Percentiles rank a stretch among this genome's conserved stretches.
Conservation (phyloP, 805 yeast genomes). For the Osmozyma mogii region DNA sequence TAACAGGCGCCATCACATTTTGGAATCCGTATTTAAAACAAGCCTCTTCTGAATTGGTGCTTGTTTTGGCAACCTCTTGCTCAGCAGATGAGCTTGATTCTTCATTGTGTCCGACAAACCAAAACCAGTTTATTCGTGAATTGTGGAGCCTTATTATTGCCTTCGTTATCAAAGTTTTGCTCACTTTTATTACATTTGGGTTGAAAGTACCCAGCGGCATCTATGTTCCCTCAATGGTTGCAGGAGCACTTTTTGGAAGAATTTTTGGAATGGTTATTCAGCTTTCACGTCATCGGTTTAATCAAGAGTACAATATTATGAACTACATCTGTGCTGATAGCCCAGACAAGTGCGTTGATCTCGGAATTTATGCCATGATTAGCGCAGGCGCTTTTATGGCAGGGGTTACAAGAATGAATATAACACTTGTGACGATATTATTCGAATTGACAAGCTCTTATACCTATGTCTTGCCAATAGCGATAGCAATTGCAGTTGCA, state of each 20-base stretch:
- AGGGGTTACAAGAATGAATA: slow-evolving; percentile 48
- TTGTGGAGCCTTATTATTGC: slow-evolving; percentile 31
- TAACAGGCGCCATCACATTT: slow-evolving; percentile 42
- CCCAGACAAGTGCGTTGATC: slow-evolving; percentile 26
- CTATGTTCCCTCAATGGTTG: slow-evolving; percentile 94
- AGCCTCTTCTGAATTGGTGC: slow-evolving; percentile 42
- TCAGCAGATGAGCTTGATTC: slow-evolving; percentile 19
- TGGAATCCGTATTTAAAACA: slow-evolving; percentile 42
- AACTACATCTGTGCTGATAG: slow-evolving; percentile 10
- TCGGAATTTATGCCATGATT: slow-evolving; percentile 46
- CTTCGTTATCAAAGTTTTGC: slow-evolving; percentile 33
- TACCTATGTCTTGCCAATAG: slow-evolving; percentile 49
- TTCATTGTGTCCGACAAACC: slow-evolving; percentile 22
- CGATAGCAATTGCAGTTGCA: slow-evolving; percentile 48
- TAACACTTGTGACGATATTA: slow-evolving; percentile 42
- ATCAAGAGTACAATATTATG: slow-evolving; percentile 2
- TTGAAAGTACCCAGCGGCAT: slow-evolving; percentile 97
- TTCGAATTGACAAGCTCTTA: slow-evolving; percentile 51
- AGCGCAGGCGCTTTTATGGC: slow-evolving; percentile 55
- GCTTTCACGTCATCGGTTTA: slow-evolving; percentile 16
- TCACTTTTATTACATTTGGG: slow-evolving; percentile 81
- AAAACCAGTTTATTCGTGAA: slow-evolving; percentile 21
- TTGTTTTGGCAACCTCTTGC: slow-evolving; percentile 46
- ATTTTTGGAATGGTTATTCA: slow-evolving; percentile 38
- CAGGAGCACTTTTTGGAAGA: slow-evolving; percentile 82